Evolutionary conservation across 1,284 basidiomycete species (phyloP), one percentile per base, ranked within the genome.

Genomic region (Cryptococcus hybrid): DNA sequence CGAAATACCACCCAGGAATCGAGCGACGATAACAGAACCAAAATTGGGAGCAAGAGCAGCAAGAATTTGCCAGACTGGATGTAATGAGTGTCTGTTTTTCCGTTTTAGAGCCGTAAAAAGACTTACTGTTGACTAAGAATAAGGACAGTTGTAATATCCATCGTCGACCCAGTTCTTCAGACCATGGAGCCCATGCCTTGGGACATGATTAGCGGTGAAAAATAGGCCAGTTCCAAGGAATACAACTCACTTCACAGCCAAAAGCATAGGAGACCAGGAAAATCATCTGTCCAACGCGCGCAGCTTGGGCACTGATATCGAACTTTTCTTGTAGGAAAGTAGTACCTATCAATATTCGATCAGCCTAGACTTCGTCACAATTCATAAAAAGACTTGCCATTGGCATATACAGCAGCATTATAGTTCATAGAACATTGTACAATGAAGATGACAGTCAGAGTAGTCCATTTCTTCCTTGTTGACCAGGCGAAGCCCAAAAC

Each of bases 1-100:
- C 57, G 87, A 88, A 60, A 88, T 81, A 24, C 87, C 88, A 35
- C 80, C 80, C 4, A 90, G 71, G 68, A 87, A 86, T 8, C 88
- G 82, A 1, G 83, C 84, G 49, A 86, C 73, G n/a, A 88, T 75
- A 4, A 90, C 77, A 0, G 86, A 85, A 51, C 82, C 76, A 44
- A 86, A 84, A 65, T 88, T 86, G 3, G 78, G 78, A 0, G 85
- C 86, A 12, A 88, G 80, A 0, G 84, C 83, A 85, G 77, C 62
- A 80, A 81, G 60, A 85, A 83, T 13, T 85, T 66, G 2, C 84
- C 84, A 74, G 37, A 75, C 69, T 71, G 53, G 3, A 9, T 8
- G 39, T 11, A 12, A 30, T 12, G n/a, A 15, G 15, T 54, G 15
- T 57, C 52, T 53, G 54, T 11, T 35, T 4, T 48, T 24, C 34